Evolutionary conservation across 2,329 filamentous ascomycete species (phyloP).

Genomic region (Sporothrix variecibatus): DNA sequence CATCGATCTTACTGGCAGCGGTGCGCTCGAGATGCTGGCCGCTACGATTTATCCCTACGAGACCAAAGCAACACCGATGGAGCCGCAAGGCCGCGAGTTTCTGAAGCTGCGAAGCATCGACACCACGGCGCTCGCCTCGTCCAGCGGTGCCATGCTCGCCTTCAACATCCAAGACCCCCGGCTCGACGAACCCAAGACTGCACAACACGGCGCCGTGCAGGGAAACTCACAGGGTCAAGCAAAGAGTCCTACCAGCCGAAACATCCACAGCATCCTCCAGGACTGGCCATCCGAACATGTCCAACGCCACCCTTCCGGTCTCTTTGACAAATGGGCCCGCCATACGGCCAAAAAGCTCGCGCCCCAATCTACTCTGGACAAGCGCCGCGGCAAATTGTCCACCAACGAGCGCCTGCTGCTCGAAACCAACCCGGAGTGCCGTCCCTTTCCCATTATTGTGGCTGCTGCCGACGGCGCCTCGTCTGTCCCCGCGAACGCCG

Average conservation of each 20-base stretch:
- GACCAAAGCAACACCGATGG: constrained; percentile 33
- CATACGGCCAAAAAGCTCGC: constrained; percentile 66
- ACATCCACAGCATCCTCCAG: constrained; percentile 47
- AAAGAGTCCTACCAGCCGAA: constrained; percentile 61
- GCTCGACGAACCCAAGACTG: constrained; percentile 66
- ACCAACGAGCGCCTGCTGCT: constrained; percentile 61
- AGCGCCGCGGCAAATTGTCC: constrained; percentile 63
- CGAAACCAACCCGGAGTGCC: constrained; percentile 57
- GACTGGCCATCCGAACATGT: constrained; percentile 31
- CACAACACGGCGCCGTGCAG: constrained; percentile 25
- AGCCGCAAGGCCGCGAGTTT: constrained; percentile 47
- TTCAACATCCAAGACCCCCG: constrained; percentile 80
- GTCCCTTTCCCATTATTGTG: constrained; percentile 74
- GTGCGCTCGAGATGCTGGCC: constrained; percentile 75
- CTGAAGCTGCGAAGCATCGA: constrained; percentile 59
- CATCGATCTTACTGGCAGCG: constrained; percentile 64
- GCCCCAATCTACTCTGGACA: constrained; percentile 79
- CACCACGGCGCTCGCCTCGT: constrained; percentile 69
- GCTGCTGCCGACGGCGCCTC: constrained; percentile 44
- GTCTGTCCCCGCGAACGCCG: not conserved
- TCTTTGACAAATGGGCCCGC: constrained; percentile 71
- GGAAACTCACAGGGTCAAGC: constrained; percentile 31
- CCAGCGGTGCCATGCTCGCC: constrained; percentile 67
- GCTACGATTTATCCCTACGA: constrained; percentile 63
- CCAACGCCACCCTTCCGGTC: constrained; percentile 46